phyloP scores from a whole-genome alignment of 1,284 basidiomycete species.

The Cryptococcus amylolentus region DNA sequence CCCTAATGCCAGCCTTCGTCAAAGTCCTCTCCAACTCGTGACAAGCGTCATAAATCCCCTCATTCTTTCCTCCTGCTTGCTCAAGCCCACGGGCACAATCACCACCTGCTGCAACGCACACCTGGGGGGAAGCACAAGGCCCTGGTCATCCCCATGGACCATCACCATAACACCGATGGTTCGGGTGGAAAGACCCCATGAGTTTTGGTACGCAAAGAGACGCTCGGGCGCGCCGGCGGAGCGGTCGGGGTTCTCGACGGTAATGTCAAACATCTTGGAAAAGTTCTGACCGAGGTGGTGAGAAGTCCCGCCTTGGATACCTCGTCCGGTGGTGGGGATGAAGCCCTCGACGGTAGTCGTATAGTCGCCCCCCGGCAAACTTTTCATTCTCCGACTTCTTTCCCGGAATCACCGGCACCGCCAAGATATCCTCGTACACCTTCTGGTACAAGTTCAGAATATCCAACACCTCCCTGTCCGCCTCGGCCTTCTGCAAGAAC shows the following conservation, averaged over 20 bases:
- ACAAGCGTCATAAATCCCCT: slow-evolving; percentile 72
- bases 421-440: slow-evolving; percentile 96
- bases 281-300: slow-evolving; percentile 99
- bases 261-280: slow-evolving; percentile 97
- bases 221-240: slow-evolving; percentile 11
- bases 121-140: slow-evolving; percentile 88
- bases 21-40: slow-evolving; percentile 68
- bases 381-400: slow-evolving; percentile 99
- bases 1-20: slow-evolving; percentile 70
- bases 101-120: slow-evolving; percentile 91
- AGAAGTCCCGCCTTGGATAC: slow-evolving; percentile 96
- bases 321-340: slow-evolving; percentile 93
- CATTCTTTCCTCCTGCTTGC: slow-evolving; percentile 58
- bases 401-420: slow-evolving; percentile 94
- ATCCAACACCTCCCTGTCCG: slow-evolving; percentile 83
- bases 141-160: slow-evolving; percentile 98
- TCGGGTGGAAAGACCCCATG: slow-evolving; percentile 96
- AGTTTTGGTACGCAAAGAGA: slow-evolving; percentile 92
- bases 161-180: slow-evolving; percentile 99
- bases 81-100: slow-evolving; percentile 85
- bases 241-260: slow-evolving; percentile 82
- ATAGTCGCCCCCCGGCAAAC: slow-evolving; percentile 96
- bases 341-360: slow-evolving; percentile 99
- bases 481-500: slow-evolving; percentile 80
- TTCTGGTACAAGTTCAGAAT: slow-evolving; percentile 95